Conservation (phyloP, 495 filamentous ascomycete genomes). For the Aspergillus avenaceus region DNA sequence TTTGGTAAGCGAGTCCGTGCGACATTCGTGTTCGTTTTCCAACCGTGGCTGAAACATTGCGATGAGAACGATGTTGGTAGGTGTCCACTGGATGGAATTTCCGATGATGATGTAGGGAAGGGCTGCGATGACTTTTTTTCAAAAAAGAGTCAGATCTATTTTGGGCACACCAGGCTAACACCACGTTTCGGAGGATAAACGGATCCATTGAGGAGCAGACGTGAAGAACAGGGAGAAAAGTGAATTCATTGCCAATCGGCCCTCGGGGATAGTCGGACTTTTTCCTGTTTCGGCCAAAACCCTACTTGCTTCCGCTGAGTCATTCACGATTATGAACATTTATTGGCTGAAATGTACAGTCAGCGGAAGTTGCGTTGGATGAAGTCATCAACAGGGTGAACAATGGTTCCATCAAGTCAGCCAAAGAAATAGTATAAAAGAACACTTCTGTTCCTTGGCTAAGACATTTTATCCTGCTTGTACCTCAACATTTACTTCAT, state of each 20-base stretch:
- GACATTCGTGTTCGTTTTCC: neutral
- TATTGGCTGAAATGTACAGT: neutral
- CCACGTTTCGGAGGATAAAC: no score
- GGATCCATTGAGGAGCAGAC: no score
- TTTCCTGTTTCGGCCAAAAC: neutral
- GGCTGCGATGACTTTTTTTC: neutral
- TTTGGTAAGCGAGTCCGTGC: slow-evolving; percentile 1
- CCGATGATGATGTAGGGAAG: slow-evolving; percentile 3
- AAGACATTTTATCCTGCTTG: neutral
- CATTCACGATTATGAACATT: neutral
- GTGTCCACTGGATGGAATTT: neutral
- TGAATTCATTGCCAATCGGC: neutral
- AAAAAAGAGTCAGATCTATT: no score
- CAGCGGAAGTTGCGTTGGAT: neutral
- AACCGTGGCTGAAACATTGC: neutral
- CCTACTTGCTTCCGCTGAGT: neutral
- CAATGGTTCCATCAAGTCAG: neutral
- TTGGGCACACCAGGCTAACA: neutral
- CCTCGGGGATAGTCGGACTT: neutral
- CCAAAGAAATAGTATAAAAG: neutral
- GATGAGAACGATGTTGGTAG: neutral
- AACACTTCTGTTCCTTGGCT: neutral
- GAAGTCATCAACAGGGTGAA: neutral
- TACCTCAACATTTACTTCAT: neutral
- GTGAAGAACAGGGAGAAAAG: no score